These are phyloP conservation scores for Paraglomus brasilianum DNA, from an alignment of 192 early-diverging fungal species.

Conservation along the genomic window DNA sequence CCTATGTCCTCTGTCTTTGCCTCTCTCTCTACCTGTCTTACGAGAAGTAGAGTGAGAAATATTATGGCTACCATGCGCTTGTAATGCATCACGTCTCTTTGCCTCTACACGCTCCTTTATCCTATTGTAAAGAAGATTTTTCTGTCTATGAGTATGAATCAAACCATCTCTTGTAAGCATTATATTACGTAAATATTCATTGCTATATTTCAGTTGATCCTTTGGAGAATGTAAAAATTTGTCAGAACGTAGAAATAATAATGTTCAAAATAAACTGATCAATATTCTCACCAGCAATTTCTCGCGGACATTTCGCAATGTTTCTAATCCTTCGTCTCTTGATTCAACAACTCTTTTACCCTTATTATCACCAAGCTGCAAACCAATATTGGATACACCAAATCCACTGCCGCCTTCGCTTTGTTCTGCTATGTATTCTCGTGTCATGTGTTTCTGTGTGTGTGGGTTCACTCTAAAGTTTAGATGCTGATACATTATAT, in stretches of 20 bases:
- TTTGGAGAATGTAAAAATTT: background rate
- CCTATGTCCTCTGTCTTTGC: too few species aligned
- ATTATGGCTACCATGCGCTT: too few species aligned
- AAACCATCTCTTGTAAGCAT: background rate
- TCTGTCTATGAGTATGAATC: background rate
- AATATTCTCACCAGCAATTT: constrained; percentile 14
- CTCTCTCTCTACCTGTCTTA: too few species aligned
- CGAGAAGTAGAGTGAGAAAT: too few species aligned
- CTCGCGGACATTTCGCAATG: constrained; percentile 6
- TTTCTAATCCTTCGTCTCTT: constrained; percentile 26
- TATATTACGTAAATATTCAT: background rate
- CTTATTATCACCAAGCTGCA: constrained; percentile 27
- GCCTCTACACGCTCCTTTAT: background rate
- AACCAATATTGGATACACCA: constrained; percentile 23
- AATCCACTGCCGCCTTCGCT: constrained; percentile 26
- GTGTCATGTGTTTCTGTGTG: constrained; percentile 24
- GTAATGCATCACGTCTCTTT: too few species aligned
- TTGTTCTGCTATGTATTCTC: constrained; percentile 17
- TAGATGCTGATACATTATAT: constrained; percentile 59
- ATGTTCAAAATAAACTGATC: background rate
- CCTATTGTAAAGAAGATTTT: background rate
- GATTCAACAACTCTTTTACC: constrained; percentile 16
- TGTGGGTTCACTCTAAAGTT: constrained; percentile 35
- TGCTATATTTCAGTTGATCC: constrained; percentile 4
- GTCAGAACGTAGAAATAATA: background rate